Evolutionary conservation across 352 stramenopile genomes (phyloP), one percentile per base, ranked within the genome.

Genomic region (Pythium chondricola): DNA sequence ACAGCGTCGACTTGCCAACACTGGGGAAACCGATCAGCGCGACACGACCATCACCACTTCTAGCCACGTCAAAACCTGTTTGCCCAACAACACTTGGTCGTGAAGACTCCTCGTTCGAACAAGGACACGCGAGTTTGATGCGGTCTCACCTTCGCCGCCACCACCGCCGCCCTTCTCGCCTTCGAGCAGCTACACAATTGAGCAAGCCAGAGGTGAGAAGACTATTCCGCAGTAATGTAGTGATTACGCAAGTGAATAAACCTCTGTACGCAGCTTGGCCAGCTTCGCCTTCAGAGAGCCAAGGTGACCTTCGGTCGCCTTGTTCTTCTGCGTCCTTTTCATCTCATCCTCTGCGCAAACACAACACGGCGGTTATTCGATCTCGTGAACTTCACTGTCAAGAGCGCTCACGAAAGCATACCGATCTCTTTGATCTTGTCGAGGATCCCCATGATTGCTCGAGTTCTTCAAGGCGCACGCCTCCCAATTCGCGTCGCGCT

Each of bases 301-400:
- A 24, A 98, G 74, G 61, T 95, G 85, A 6, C 69, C 65, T 58
- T 94, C 86, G 5, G 83, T 96, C 37, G 92, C 93, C 74, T 99
- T 99, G 67, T 99, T 99, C 65, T 98, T 99, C 74, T 99, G 95
- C 42, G 96, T 99, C 61, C 93, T 77, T 58, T 93, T 93, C 82
- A 98, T 97, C 69, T 98, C 90, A 89, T 94, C 78, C 81, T 97
- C 84, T 96, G 58, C 30, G 37, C 10, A 39, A 3, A 18, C 35
- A 60, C 33, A 33, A 2, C 10, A 35, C 11, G 18, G 17, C 35
- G 42, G n/a, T n/a, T n/a, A n/a, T n/a, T n/a, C n/a, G n/a, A n/a
- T n/a, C n/a, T n/a, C n/a, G n/a, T n/a, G n/a, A n/a, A n/a, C n/a
- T n/a, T n/a, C n/a, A n/a, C n/a, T n/a, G n/a, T n/a, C n/a, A n/a